Conservation (phyloP, 2,329 filamentous ascomycete species). For the Daldinia sp. region DNA sequence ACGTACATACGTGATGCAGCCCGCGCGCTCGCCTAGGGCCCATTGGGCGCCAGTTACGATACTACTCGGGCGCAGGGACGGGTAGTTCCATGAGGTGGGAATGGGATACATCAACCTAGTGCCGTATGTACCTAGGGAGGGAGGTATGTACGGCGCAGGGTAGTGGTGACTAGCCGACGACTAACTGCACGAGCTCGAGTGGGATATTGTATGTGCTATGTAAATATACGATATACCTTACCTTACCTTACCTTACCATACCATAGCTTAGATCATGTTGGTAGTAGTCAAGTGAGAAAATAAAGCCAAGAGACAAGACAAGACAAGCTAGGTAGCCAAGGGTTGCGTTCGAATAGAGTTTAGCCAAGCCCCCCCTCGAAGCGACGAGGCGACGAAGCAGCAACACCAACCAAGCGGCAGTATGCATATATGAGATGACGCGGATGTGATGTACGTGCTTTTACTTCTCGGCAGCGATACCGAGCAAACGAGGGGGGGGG, state of each 20-base stretch:
- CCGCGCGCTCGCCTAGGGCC: constrained; percentile 15
- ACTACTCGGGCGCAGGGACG: neutral
- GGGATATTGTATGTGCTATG: neutral
- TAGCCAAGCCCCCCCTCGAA: too few relatives aligned
- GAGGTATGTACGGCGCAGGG: neutral
- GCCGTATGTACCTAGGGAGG: neutral
- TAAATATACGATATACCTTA: too few relatives aligned
- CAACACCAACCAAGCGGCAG: constrained; percentile 6
- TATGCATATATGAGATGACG: constrained; percentile 29
- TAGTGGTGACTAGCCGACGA: neutral
- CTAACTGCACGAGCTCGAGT: too few relatives aligned
- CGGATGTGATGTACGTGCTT: constrained; percentile 22
- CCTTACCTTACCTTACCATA: too few relatives aligned
- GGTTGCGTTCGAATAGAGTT: constrained; percentile 38
- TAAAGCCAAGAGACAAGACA: neutral
- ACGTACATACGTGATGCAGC: constrained; percentile 15
- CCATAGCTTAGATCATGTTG: too few relatives aligned
- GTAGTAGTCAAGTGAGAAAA: too few relatives aligned
- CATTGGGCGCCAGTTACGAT: neutral
- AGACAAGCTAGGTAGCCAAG: neutral
- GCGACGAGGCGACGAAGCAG: too few relatives aligned
- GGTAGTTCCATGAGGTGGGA: constrained; percentile 23
- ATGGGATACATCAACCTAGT: constrained; percentile 1
- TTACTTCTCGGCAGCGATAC: constrained; percentile 31
- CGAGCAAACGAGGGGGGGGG: constrained; percentile 19